Evolutionary conservation across 176 grass and related monocot genomes (phyloP).

Genomic region (Urochloa ruziziensis): DNA sequence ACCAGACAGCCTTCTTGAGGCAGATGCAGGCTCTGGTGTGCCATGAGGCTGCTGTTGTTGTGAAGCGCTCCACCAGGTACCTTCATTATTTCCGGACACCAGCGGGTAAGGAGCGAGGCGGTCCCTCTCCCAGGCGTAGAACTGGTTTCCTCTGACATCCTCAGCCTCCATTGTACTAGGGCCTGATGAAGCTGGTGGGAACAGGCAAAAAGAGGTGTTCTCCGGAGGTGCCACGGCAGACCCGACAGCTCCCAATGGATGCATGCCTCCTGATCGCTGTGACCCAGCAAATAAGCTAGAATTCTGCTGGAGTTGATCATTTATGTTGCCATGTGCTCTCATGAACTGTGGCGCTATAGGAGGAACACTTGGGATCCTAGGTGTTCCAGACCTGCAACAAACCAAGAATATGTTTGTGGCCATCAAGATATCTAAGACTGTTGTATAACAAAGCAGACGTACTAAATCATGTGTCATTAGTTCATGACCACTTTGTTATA

Average conservation of each 20-base stretch:
- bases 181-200: slow-evolving; percentile 35
- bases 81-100: slow-evolving; percentile 42
- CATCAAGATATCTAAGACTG: background rate
- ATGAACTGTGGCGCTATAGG: slow-evolving; percentile 44
- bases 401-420: background rate
- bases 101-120: slow-evolving; percentile 48
- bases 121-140: slow-evolving; percentile 56
- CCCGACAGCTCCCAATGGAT: slow-evolving; percentile 24
- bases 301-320: slow-evolving; percentile 46
- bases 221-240: slow-evolving; percentile 10
- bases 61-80: slow-evolving; percentile 44
- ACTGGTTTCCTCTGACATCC: slow-evolving; percentile 37
- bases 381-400: slow-evolving; percentile 53
- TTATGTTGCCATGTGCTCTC: slow-evolving; percentile 40
- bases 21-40: slow-evolving; percentile 1
- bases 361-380: slow-evolving; percentile 51
- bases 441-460: background rate
- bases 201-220: slow-evolving; percentile 34
- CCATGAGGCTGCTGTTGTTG: slow-evolving; percentile 16
- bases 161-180: slow-evolving; percentile 38
- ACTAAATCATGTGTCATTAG: background rate
- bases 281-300: slow-evolving; percentile 32
- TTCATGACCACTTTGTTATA: background rate
- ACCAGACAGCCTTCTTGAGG: slow-evolving; percentile 17
- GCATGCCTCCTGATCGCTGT: slow-evolving; percentile 27